Evolutionary conservation across 257 asterid genomes (phyloP), one percentile per base, ranked within the genome.

Genomic region (Phtheirospermum japonicum): DNA sequence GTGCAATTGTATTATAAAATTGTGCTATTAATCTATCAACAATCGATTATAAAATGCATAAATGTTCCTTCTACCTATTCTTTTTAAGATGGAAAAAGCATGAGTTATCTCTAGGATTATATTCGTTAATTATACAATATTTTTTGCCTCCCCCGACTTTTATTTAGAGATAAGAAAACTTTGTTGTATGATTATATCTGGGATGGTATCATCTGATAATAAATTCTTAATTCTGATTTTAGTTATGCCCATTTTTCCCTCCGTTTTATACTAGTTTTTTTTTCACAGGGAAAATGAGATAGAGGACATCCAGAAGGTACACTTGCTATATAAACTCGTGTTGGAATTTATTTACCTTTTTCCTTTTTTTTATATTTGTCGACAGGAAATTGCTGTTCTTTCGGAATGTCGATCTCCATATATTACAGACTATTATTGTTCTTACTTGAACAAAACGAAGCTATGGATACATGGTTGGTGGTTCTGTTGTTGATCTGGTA

Each of bases 401-500:
- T 81, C 90, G 70, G 95, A 89, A 82, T 93, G 99, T 48, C 94
- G 97, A 65, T 93, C 96, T 63, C 88, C 73, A 53, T 93, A 79
- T 81, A 93, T 93, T 70, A 93, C 99, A 2, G 97, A 93, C 65
- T 93, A 93, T 74, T 93, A 93, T 77, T 89, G 96, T 70, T 93
- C 99, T 14, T 80, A 75, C 75, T 80, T 93, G 74, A 69, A 80
- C 71, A 89, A 89, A 72, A 93, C 99, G 2, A 93, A 89, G 78
- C 83, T 93, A 52, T 89, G 97, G 99, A 89, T 93, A 85, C 90
- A 93, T 93, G 99, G 97, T 96, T 76, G 99, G 99, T 68, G 99
- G 99, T 64, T 93, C 99, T 74, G 99, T 93, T 65, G 97, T 97
- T 64, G 99, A 93, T 77, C 76, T 93, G 81, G 99, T 93, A 79